Base-by-base conservation (phyloP, 345 rosid species). In the Eucalyptus urophylla region DNA sequence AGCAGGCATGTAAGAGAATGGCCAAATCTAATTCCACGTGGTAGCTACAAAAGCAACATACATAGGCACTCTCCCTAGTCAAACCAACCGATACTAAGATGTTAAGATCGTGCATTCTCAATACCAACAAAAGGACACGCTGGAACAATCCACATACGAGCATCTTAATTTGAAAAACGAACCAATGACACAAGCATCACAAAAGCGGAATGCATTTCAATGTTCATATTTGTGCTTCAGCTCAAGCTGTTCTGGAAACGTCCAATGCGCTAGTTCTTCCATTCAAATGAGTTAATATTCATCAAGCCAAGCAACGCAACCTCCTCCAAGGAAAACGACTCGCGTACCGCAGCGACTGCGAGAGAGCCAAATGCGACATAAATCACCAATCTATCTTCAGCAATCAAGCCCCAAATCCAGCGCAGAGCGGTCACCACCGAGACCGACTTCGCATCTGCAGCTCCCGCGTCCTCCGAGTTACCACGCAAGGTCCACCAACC, bases 361-460 rank as follows among this genome's bases (percentile, higher is more conserved):
- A 93, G 91, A 86, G 93, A 91, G 80, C 88, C 91, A 45, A 94
- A 86, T 5, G 93, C 96, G 13, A 90, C 72, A 62, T 87, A 92
- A 47, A 92, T 40, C 80, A 94, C 89, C 94, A 93, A 91, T 56
- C 90, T 90, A 31, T 93, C 93, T 31, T 90, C 88, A 43, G 91
- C 94, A 86, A 94, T 88, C 87, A 93, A 89, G 16, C 53, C 50
- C 96, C 95, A 94, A 91, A 93, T 91, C 91, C 90, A 90, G 54
- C 88, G 49, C 72, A 94, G 92, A 86, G 93, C 92, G 17, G 37
- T 37, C 89, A 27, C 25, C 89, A 88, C 93, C 9, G 93, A 93
- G 22, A 91, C 81, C 27, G 92, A 53, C 80, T 92, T 67, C 50
- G 86, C 90, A 72, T 60, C 76, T 17, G 72, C 19, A 25, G 47